Evolutionary conservation across 148 eudicot species (phyloP).

Genomic region (Rhododendron molle): DNA sequence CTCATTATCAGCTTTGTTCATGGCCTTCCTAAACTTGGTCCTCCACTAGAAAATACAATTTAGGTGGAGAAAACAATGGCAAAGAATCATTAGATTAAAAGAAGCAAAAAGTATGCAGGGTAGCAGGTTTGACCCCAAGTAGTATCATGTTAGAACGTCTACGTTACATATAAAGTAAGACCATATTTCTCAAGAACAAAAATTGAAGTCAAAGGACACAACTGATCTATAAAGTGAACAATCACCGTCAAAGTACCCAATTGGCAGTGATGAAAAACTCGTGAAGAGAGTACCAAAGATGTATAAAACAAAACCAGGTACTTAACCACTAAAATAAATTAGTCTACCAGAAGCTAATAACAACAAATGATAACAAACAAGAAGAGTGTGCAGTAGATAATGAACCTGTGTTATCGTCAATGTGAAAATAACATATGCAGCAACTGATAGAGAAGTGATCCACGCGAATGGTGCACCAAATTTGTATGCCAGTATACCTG

Average conservation of each 20-base stretch:
- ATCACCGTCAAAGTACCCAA: neutral
- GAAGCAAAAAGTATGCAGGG: neutral
- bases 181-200: neutral
- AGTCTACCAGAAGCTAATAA: neutral
- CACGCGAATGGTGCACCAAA: constrained; percentile 92
- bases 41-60: constrained; percentile 63
- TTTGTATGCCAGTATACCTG: constrained; percentile 95
- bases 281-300: neutral
- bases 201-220: neutral
- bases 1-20: constrained; percentile 98
- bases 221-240: neutral
- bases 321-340: neutral
- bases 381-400: neutral
- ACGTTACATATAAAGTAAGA: neutral
- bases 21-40: constrained; percentile 88
- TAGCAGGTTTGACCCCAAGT: neutral
- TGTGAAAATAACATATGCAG: constrained; percentile 78
- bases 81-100: neutral
- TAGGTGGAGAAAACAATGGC: neutral
- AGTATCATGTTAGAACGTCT: neutral
- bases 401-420: constrained; percentile 82
- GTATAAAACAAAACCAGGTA: neutral
- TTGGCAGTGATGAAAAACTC: neutral
- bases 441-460: constrained; percentile 90
- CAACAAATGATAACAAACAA: neutral